Evolutionary conservation across 495 filamentous ascomycete species (phyloP), one percentile per base, ranked within the genome.

Genomic region (Oidiodendron maius): DNA sequence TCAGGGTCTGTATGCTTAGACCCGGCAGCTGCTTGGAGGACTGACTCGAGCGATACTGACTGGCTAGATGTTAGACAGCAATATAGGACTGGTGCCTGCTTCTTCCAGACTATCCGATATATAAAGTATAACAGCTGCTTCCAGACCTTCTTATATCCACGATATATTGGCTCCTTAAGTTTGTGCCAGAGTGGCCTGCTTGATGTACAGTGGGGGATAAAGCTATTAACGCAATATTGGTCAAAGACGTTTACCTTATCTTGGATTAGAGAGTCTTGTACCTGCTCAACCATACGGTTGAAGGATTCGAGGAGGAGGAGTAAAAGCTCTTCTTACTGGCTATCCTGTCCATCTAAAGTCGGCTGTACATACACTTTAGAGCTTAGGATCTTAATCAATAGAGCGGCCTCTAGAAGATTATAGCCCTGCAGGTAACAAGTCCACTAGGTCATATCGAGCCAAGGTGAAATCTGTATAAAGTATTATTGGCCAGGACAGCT

Each of bases 161-260:
- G 9, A 40, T 48, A 48, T 17, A 23, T 48, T 17, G 9, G 18
- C 28, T 25, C 32, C 32, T 48, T 12, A 3, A 48, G 36, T 18
- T 40, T 48, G 22, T 39, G 21, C 17, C 16, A 40, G 6, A 48
- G 13, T 17, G 46, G 35, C 6, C 36, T 11, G 3, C 23, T 20
- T 3, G 32, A 40, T 8, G 4, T 40, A 8, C 36, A 16, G 22
- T 26, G 35, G 5, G 18, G 35, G 22, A 48, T 39, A 24, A 48
- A 48, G 46, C 46, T 48, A 20, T 48, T 48, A 10, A 48, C 36
- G 4, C 21, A n/a, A 28, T 48, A 24, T 21, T 40, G 18, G 21
- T 48, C 35, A 28, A 48, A 48, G 15, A 48, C 20, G 21, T 48
- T 48, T 4, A 48, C 35, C 35, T 40, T 48, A 8, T 48, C 46